These are phyloP conservation scores for Dipteronia dyeriana DNA, from an alignment of 345 rosid genomes.

Conservation along the genomic window DNA sequence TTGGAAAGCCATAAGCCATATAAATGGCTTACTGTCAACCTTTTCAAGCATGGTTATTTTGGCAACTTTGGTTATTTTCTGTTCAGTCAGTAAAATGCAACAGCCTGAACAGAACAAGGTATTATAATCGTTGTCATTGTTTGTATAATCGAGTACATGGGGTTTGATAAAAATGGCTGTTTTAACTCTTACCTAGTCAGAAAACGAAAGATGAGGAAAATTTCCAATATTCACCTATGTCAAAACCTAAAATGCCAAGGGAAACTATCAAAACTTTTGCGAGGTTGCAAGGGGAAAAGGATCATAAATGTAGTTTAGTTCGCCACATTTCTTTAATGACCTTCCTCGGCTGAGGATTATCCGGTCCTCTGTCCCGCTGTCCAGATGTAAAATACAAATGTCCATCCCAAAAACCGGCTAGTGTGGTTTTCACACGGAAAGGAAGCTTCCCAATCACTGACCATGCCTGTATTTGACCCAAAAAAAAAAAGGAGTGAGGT, in stretches of 20 bases:
- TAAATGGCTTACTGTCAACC: background rate
- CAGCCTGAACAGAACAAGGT: background rate
- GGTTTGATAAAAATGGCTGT: background rate
- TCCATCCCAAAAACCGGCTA: slow-evolving; percentile 73
- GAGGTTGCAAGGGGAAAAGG: background rate
- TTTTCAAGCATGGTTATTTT: background rate
- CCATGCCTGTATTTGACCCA: slow-evolving; percentile 59
- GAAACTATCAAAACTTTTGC: slow-evolving; percentile 1
- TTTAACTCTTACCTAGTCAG: background rate
- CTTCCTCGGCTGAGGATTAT: slow-evolving; percentile 74
- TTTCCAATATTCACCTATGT: background rate
- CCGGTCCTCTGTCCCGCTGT: slow-evolving; percentile 79
- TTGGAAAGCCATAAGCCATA: background rate
- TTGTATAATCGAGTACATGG: background rate
- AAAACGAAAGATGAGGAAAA: background rate
- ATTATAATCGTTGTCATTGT: background rate
- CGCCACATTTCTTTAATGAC: slow-evolving; percentile 86
- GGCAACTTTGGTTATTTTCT: background rate
- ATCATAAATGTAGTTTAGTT: slow-evolving; percentile 58
- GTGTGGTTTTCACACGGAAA: slow-evolving; percentile 67
- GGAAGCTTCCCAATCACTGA: slow-evolving; percentile 85
- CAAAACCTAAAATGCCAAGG: background rate
- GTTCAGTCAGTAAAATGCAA: background rate
- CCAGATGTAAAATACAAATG: slow-evolving; percentile 85
- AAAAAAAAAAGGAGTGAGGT: background rate